Evolutionary conservation across 106 monocot species (phyloP), one percentile per base, ranked within the genome.

Genomic region (Chionographis japonica): DNA sequence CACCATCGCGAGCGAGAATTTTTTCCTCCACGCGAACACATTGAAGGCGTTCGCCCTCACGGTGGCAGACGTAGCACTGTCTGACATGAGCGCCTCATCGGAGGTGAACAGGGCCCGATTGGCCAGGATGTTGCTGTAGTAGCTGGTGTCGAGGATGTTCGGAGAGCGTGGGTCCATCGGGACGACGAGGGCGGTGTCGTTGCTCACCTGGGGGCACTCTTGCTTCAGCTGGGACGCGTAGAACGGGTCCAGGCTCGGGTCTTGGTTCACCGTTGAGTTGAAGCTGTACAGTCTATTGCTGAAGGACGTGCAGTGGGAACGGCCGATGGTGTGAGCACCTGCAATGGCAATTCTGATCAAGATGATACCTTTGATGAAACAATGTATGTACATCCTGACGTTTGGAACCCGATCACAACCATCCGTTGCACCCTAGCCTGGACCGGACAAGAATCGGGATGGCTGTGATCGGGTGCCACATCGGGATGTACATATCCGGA

Each of bases 251-350:
- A 88, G 41, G 58, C 57, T 72, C 37, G 80, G 87, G 19, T 87
- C 83, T 16, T 64, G 73, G 35, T 12, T 60, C 56, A 17, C 49
- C 0, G 58, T 87, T 11, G 77, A 52, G 70, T 52, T 84, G 75
- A 83, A 80, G 61, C 56, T 77, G 78, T 78, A 81, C 52, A 84
- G 81, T 51, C 88, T 68, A 18, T 37, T 73, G 58, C 43, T 63
- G 81, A 88, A 75, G n/a, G 67, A 62, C 35, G 56, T 61, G 72
- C 84, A 88, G 67, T 88, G 78, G 12, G 88, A 77, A 0, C 64
- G 46, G 4, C 88, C 88, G 17, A 88, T 68, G 12, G 71, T 69
- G 63, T 88, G 88, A 0, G 78, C 78, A 4, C 84, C 83, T 86
- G 52, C 18, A 62, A 41, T 8, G 35, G 8, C 36, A 58, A 8